Percentiles rank a stretch among this genome's conserved stretches.
Evolutionary conservation across 2,329 filamentous ascomycete genomes (phyloP).

Genomic region (Cordyceps pruinosa): DNA sequence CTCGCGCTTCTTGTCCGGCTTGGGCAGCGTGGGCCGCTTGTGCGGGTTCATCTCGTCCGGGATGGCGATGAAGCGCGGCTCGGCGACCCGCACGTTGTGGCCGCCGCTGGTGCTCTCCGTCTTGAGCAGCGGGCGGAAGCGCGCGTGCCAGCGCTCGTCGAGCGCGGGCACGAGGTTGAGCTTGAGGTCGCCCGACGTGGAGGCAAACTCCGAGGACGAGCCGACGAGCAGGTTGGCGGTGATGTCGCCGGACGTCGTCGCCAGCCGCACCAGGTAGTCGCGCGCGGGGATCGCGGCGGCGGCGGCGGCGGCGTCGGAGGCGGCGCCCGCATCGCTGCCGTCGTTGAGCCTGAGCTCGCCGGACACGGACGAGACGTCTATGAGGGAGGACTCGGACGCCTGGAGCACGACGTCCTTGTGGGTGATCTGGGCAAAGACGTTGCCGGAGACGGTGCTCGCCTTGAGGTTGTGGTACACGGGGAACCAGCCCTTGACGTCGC

Average conservation of each 20-base stretch:
- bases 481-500: constrained; percentile 40
- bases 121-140: constrained; percentile 24
- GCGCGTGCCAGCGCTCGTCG: constrained; percentile 18
- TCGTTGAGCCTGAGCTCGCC: constrained; percentile 32
- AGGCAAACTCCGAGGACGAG: constrained; percentile 27
- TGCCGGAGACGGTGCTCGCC: constrained; percentile 38
- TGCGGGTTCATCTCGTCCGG: constrained; percentile 13
- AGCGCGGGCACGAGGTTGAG: constrained; percentile 39
- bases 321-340: constrained; percentile 31
- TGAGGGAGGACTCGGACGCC: constrained; percentile 31
- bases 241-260: constrained; percentile 40
- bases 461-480: constrained; percentile 43
- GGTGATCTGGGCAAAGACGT: constrained; percentile 32
- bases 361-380: constrained; percentile 37
- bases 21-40: constrained; percentile 14
- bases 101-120: constrained; percentile 40
- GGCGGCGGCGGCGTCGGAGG: constrained; percentile 13
- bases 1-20: constrained; percentile 15
- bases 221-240: constrained; percentile 34
- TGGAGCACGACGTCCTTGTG: constrained; percentile 32
- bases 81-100: constrained; percentile 32
- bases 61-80: constrained; percentile 36
- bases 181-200: constrained; percentile 34
- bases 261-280: constrained; percentile 39
- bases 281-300: constrained; percentile 32